A percentile compares a stretch with the other conserved stretches of the same genome.
Evolutionary conservation across 768 basidiomycete genomes (phyloP).

Genomic region (Pulveroboletus sp.): DNA sequence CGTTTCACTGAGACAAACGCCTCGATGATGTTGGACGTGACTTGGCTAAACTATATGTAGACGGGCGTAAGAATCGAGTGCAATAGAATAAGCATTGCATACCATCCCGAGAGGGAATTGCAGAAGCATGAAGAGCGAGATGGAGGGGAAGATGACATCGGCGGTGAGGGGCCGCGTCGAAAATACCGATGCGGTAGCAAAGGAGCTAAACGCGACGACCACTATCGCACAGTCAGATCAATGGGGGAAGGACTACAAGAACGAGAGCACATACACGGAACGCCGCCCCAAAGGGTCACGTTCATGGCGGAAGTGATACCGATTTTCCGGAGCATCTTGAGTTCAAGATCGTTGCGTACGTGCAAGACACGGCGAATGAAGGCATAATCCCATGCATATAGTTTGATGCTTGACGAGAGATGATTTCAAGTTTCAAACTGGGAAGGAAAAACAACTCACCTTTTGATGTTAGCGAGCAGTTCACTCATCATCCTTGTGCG

Average conservation of each 20-base stretch:
- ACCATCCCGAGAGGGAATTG: constrained; percentile 87
- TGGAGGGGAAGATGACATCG: constrained; percentile 94
- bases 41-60: constrained; percentile 56
- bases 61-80: constrained; percentile 1
- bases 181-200: constrained; percentile 65
- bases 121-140: constrained; percentile 84
- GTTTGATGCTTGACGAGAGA: constrained; percentile 64
- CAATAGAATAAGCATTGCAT: constrained; percentile 9
- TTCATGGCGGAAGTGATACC: constrained; percentile 71
- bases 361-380: constrained; percentile 78
- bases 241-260: background rate
- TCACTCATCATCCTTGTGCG: constrained; percentile 90
- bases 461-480: constrained; percentile 88
- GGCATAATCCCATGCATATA: constrained; percentile 94
- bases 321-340: constrained; percentile 80
- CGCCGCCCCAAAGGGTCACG: constrained; percentile 62
- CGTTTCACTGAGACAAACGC: constrained; percentile 82
- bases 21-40: constrained; percentile 81
- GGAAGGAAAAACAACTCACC: constrained; percentile 34
- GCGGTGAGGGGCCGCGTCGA: constrained; percentile 73
- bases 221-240: constrained; percentile 32
- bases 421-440: background rate
- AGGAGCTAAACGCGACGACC: constrained; percentile 80
- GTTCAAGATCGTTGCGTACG: constrained; percentile 79
- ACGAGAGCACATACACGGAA: constrained; percentile 43